A percentile compares a stretch with the other conserved stretches of the same genome.
Evolutionary conservation across 108 stramenopile species (phyloP).

Genomic region (Conticribra guillardii): DNA sequence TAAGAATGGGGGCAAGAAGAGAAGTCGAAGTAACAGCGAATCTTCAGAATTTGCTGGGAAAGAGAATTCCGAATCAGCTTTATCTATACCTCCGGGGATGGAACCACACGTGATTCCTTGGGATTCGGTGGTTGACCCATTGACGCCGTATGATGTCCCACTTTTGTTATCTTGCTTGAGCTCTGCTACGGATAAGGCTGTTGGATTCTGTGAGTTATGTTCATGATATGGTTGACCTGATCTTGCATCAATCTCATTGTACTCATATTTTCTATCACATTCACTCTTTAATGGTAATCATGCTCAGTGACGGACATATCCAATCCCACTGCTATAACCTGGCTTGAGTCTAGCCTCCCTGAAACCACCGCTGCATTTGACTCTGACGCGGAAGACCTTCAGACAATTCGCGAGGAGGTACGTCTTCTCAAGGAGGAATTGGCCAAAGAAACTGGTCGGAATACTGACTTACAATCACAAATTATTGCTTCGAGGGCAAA

Average conservation of each 20-base stretch:
- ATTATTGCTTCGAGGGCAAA: constrained; percentile 53
- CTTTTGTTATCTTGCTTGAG: constrained; percentile 70
- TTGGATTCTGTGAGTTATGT: constrained; percentile 58
- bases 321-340: constrained; percentile 61
- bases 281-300: neutral
- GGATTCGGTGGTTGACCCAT: constrained; percentile 65
- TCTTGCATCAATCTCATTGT: constrained; percentile 2
- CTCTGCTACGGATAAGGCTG: constrained; percentile 63
- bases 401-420: constrained; percentile 56
- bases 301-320: constrained; percentile 39
- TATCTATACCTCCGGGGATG: constrained; percentile 11
- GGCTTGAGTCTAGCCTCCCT: constrained; percentile 64
- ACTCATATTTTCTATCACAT: neutral
- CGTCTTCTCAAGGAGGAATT: constrained; percentile 62
- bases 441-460: constrained; percentile 55
- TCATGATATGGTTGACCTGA: neutral
- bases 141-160: constrained; percentile 80
- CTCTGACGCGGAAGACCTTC: constrained; percentile 32
- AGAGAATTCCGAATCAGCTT: constrained; percentile 8
- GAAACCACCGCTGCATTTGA: constrained; percentile 42
- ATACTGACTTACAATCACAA: constrained; percentile 64
- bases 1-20: constrained; percentile 16
- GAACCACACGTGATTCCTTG: constrained; percentile 63
- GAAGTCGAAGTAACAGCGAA: constrained; percentile 42
- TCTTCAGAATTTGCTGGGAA: constrained; percentile 15